phyloP scores from a whole-genome alignment of 306 rosid genomes.

The Lathyrus oleraceus region DNA sequence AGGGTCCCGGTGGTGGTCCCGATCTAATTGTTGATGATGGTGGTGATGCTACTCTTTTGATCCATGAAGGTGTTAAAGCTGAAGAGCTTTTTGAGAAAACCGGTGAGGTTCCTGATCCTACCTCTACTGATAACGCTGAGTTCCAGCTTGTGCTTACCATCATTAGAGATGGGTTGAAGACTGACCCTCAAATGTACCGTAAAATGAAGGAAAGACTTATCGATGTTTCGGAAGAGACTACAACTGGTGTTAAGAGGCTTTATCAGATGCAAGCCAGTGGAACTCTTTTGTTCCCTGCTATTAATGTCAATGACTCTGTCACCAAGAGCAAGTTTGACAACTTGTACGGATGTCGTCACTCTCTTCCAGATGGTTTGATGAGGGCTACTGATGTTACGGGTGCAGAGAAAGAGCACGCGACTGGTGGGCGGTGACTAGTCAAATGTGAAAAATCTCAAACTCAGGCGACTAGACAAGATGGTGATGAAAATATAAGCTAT shows the following conservation, averaged over 20 bases:
- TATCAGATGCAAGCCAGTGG: too few species aligned
- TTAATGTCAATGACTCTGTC: too few species aligned
- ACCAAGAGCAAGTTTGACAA: too few species aligned
- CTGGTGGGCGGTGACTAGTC: conserved; percentile 13
- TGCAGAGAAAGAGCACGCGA: conserved; percentile 29
- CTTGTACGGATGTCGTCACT: conserved; percentile 99
- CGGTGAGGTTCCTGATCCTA: conserved; percentile 67
- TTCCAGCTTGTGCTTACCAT: too few species aligned
- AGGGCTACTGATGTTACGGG: conserved; percentile 73
- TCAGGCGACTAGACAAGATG: conserved; percentile 36
- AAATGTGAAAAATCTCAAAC: conserved; percentile 36
- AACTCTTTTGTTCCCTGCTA: too few species aligned
- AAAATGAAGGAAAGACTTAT: too few species aligned
- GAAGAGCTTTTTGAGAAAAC: conserved; percentile 68
- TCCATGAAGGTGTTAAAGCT: conserved; percentile 94
- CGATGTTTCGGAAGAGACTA: too few species aligned
- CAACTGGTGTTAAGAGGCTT: too few species aligned
- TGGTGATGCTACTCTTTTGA: conserved; percentile 77
- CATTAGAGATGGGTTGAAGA: too few species aligned
- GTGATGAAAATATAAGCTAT: conserved; percentile 54
- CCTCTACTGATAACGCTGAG: conserved; percentile 78
- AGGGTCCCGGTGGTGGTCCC: conserved; percentile 92
- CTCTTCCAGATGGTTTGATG: conserved; percentile 97
- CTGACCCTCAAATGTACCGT: too few species aligned
- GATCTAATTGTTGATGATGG: conserved; percentile 96